phyloP scores from a whole-genome alignment of 768 basidiomycete genomes.

The Lentinula aciculospora region DNA sequence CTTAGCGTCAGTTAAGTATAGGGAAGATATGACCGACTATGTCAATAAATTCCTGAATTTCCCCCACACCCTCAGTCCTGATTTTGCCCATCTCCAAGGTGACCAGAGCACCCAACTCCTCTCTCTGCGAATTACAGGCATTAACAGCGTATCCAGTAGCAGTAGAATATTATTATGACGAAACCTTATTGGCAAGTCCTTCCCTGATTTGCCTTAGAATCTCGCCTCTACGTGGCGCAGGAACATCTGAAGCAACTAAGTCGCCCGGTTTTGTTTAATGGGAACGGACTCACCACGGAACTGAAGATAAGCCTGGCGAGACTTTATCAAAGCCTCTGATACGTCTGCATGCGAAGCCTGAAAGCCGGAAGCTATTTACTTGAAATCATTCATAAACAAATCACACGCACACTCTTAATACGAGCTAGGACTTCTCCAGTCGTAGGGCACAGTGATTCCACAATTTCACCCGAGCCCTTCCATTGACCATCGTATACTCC shows the following conservation, averaged over 20 bases:
- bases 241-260: conserved; percentile 36
- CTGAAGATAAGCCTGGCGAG: conserved; percentile 64
- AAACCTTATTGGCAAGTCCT: conserved; percentile 36
- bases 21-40: conserved; percentile 50
- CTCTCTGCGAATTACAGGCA: conserved; percentile 40
- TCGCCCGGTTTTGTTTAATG: not conserved
- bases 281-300: conserved; percentile 48
- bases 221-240: conserved; percentile 86
- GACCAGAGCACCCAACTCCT: conserved; percentile 75
- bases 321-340: conserved; percentile 56
- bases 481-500: conserved; percentile 85
- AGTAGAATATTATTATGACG: not conserved
- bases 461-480: conserved; percentile 68
- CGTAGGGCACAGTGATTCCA: conserved; percentile 74
- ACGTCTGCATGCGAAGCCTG: conserved; percentile 74
- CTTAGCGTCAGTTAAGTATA: not conserved
- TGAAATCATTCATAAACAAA: conserved; percentile 8
- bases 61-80: conserved; percentile 82
- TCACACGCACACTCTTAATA: conserved; percentile 57
- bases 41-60: conserved; percentile 94
- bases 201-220: conserved; percentile 84
- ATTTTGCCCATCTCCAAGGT: conserved; percentile 93
- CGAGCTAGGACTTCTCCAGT: conserved; percentile 82
- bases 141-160: conserved; percentile 47
- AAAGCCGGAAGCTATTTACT: not conserved